Conservation (phyloP, 2,329 filamentous ascomycete species). For the Colletotrichum incanum region DNA sequence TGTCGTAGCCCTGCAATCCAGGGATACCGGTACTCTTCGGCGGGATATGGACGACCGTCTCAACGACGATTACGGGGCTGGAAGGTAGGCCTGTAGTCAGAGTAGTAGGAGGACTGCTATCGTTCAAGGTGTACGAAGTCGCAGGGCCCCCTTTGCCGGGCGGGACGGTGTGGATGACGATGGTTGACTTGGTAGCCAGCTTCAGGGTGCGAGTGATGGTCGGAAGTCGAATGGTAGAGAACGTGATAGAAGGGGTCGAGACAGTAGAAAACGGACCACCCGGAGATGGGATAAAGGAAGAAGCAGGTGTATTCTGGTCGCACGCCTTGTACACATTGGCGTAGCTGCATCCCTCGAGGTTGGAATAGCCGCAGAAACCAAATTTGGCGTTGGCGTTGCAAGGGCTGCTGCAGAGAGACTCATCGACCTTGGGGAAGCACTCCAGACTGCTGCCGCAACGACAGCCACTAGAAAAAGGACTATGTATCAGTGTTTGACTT, state of each 20-base stretch:
- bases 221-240: constrained; percentile 23
- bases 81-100: background rate
- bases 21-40: constrained; percentile 9
- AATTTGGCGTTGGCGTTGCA: constrained; percentile 23
- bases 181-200: constrained; percentile 28
- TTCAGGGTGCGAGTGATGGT: constrained; percentile 38
- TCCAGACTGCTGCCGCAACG: constrained; percentile 36
- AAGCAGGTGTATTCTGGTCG: background rate
- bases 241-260: constrained; percentile 18
- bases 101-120: constrained; percentile 1
- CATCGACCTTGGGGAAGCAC: constrained; percentile 20
- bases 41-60: constrained; percentile 32
- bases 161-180: constrained; percentile 17
- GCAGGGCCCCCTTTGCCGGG: background rate
- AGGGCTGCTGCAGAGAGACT: constrained; percentile 30
- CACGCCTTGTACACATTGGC: constrained; percentile 37
- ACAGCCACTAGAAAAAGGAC: constrained; percentile 15
- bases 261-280: background rate
- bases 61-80: constrained; percentile 10
- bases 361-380: constrained; percentile 30
- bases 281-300: background rate
- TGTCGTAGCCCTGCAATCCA: constrained; percentile 26
- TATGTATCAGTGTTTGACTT: background rate
- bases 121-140: constrained; percentile 4
- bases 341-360: constrained; percentile 19